Evolutionary conservation across 225 moss, liverwort and hornwort species (phyloP), one percentile per base, ranked within the genome.

Genomic region (Pseudisothecium myosuroides): DNA sequence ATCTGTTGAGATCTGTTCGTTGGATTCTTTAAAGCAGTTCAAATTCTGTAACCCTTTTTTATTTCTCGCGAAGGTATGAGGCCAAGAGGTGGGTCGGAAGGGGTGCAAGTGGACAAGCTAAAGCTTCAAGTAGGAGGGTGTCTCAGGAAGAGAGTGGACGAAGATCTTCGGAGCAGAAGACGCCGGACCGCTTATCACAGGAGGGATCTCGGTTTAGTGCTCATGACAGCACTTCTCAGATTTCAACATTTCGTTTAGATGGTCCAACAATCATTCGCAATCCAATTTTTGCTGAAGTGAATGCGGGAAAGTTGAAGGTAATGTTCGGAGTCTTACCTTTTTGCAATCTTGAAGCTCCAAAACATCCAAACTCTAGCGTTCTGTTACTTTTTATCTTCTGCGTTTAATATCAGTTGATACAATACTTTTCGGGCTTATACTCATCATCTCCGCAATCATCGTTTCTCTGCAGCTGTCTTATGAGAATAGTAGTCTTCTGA

Each of bases 41-140:
- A 66, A 49, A 82, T 58, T 84, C 18, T 81, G 24, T 28, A 87
- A 85, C 41, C 19, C 13, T 63, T 27, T 50, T 72, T 67, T 59
- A 19, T 54, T 77, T 85, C 23, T 85, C 18, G 78, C 79, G 65
- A 83, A 97, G 97, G 90, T 99, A 99, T 81, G 98, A 99, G 88
- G 95, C 96, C 63, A 99, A 96, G 88, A 92, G 97, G 75, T 99
- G 97, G 96, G 84, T 96, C n/a, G 91, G 88, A 80, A 95, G 94
- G 83, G 89, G 82, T 84, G 65, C 89, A 62, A 93, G 86, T 88
- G 87, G 88, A 87, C 89, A 93, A 83, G 69, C 66, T 65, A 94
- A 89, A 91, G 62, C 59, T 54, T 31, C 88, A 39, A 91, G 76
- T 88, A 92, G 84, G 89, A 95, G 88, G 89, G 92, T 69, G 56